Conservation (phyloP, 768 basidiomycete genomes). For the Mycena rosella region DNA sequence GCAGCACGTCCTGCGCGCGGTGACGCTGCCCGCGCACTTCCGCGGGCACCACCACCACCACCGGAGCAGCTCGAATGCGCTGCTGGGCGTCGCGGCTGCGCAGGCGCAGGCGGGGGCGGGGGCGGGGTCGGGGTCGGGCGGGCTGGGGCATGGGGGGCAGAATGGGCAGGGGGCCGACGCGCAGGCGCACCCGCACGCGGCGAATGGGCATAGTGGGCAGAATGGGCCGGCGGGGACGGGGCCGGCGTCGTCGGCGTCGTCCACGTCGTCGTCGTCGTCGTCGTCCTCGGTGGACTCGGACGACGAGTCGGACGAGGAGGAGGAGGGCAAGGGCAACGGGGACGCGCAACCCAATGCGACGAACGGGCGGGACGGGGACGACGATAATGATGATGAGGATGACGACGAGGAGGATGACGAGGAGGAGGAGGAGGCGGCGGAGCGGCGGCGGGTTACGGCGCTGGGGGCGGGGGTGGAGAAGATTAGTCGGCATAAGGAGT, state of each 20-base stretch:
- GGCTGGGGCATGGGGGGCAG: too few relatives aligned
- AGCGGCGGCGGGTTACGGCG: slow-evolving; percentile 29
- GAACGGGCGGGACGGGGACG: neutral
- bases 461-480: slow-evolving; percentile 40
- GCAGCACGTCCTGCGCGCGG: slow-evolving; percentile 43
- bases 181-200: neutral
- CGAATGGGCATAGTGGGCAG: too few relatives aligned
- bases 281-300: slow-evolving; percentile 5
- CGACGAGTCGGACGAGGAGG: slow-evolving; percentile 16
- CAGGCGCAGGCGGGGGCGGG: slow-evolving; percentile 29
- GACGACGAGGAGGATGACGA: slow-evolving; percentile 39
- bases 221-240: neutral
- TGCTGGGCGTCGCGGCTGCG: too few relatives aligned
- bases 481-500: slow-evolving; percentile 39
- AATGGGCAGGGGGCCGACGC: neutral
- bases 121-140: neutral
- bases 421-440: slow-evolving; percentile 37
- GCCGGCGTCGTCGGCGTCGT: too few relatives aligned
- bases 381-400: slow-evolving; percentile 31
- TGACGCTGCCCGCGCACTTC: slow-evolving; percentile 50
- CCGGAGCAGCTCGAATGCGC: slow-evolving; percentile 20
- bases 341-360: neutral
- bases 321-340: neutral
- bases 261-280: neutral
- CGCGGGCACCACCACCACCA: slow-evolving; percentile 42